Base-by-base conservation (phyloP, 139 green algal species). In the Zygnema cylindricum region DNA sequence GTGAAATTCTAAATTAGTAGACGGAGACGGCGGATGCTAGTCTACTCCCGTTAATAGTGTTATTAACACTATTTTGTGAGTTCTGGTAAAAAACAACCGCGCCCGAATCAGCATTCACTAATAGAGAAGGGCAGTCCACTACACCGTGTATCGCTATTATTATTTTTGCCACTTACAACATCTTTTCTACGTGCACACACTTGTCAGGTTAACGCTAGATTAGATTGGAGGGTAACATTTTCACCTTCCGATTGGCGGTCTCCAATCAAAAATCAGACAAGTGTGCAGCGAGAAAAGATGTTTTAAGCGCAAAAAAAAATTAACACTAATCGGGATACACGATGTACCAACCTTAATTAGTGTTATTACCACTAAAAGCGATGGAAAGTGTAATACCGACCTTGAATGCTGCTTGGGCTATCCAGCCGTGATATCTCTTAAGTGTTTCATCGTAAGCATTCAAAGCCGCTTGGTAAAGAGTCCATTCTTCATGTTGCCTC, bases 361-460 rank as follows among this genome's bases (percentile, higher is more conserved):
- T 25, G 30, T 25, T 25, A 73, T 25, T 25, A 73, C 30, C 57
- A 35, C 57, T 30, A 73, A 73, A 73, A 30, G 57, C 57, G 57
- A 73, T 35, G 30, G 57, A 73, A 73, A 30, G 57, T 30, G 57
- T 25, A 25, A 73, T 30, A 73, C 57, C 16, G 25, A 79, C 71
- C 71, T 39, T 86, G 23, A 89, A 89, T 33, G 84, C 84, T 76
- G 84, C 38, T 2, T 2, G 2, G 32, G 84, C 84, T 1, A 89
- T 88, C 84, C 84, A 89, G 2, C 84, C 84, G 16, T 89, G 84
- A 25, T 87, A 89, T 35, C 33, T 42, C 84, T 89, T 89, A 7
- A 89, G 73, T 25, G 84, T 89, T n/a, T 33, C 84, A 2, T 35
- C 73, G 22, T 89, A 89, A 35, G 84, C 84, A 21, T 83, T 75